A percentile compares a stretch with the other conserved stretches of the same genome.
These are phyloP conservation scores for Coelastrella sp. DNA, from an alignment of 139 green algal species.

Conservation along the genomic window DNA sequence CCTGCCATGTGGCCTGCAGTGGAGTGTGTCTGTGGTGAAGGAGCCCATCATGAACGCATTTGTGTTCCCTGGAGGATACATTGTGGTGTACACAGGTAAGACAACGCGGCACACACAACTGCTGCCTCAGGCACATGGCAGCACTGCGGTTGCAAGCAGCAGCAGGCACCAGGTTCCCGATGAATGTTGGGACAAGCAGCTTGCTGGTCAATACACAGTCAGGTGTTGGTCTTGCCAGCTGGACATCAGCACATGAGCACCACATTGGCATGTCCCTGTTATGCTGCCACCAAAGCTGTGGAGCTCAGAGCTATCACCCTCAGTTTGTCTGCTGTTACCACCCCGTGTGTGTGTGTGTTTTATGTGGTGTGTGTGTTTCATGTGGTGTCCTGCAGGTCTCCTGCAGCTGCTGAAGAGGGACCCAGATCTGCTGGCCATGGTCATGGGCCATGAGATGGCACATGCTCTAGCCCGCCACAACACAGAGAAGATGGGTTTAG, in stretches of 20 bases:
- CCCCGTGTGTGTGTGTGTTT: no score
- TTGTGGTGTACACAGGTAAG: constrained; percentile 59
- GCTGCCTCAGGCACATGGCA: background rate
- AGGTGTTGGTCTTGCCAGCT: background rate
- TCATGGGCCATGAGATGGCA: constrained; percentile 68
- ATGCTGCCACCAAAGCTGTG: no score
- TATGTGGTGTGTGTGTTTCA: background rate
- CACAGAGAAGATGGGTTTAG: constrained; percentile 41
- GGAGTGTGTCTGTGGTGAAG: constrained; percentile 26
- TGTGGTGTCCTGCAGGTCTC: constrained; percentile 46
- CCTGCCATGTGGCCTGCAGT: background rate
- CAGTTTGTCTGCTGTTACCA: no score
- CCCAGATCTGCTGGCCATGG: constrained; percentile 63
- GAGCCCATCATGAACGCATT: constrained; percentile 39
- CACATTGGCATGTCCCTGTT: no score
- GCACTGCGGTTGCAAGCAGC: background rate
- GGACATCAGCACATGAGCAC: no score
- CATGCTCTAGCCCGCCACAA: constrained; percentile 68
- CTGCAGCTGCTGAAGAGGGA: constrained; percentile 59
- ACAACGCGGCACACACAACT: no score
- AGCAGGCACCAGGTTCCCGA: background rate
- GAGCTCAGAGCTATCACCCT: no score
- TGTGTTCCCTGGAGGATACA: constrained; percentile 52
- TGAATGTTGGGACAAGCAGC: background rate
- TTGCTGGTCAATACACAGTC: background rate